phyloP scores from a whole-genome alignment of 2,329 filamentous ascomycete genomes.

The Rutstroemia sp. region DNA sequence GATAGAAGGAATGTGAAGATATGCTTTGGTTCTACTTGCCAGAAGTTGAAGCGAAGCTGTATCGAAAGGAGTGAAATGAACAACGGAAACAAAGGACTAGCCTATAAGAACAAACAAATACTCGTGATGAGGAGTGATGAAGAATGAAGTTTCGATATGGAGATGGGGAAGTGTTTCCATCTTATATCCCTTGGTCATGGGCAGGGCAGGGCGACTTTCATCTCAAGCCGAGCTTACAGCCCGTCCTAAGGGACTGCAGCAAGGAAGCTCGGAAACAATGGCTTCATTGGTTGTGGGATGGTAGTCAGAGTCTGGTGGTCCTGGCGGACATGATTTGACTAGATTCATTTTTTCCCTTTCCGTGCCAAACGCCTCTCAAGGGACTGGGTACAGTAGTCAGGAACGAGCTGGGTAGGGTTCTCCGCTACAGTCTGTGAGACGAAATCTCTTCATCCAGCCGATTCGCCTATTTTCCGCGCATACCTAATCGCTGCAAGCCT shows the following conservation, averaged over 20 bases:
- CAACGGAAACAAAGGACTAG: too few species aligned
- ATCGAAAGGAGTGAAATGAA: too few species aligned
- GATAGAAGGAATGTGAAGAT: too few species aligned
- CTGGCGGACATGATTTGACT: neutral
- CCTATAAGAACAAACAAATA: neutral
- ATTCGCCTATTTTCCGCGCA: neutral
- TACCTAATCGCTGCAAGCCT: too few species aligned
- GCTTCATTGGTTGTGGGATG: conserved; percentile 1
- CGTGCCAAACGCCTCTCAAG: neutral
- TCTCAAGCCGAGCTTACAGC: neutral
- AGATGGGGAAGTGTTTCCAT: neutral
- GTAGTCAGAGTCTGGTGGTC: neutral
- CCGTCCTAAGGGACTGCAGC: neutral
- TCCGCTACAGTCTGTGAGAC: too few species aligned
- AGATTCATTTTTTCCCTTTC: too few species aligned
- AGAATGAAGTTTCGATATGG: neutral
- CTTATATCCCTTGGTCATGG: conserved; percentile 3
- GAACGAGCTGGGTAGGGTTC: too few species aligned
- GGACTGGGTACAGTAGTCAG: too few species aligned
- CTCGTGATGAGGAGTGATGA: neutral
- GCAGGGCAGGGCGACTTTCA: neutral
- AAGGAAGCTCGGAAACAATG: conserved; percentile 4
- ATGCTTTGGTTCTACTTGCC: too few species aligned
- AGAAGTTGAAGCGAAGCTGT: too few species aligned
- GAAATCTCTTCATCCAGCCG: neutral